Percentiles rank a stretch among this genome's conserved stretches.
Conservation (phyloP, 805 yeast species). For the Clavispora phyllophila region DNA sequence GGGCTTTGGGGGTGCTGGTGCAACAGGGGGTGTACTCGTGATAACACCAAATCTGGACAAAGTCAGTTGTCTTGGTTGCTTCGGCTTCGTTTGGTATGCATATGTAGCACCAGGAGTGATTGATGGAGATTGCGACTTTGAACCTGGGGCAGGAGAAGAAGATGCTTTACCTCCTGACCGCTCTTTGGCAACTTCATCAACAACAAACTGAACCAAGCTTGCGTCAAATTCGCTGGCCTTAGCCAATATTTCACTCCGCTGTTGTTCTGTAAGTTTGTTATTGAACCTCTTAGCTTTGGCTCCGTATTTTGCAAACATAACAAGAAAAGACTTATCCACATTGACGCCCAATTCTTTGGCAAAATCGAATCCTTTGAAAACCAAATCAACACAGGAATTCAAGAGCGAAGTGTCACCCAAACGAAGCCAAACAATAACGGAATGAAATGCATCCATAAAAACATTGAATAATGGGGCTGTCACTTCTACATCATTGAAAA, state of each 20-base stretch:
- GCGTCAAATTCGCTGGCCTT: conserved; percentile 55
- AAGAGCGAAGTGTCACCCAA: conserved; percentile 74
- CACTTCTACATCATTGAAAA: conserved; percentile 8
- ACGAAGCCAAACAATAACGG: conserved; percentile 75
- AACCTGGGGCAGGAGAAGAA: conserved; percentile 14
- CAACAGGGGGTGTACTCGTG: conserved; percentile 27
- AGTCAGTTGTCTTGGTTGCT: conserved; percentile 30
- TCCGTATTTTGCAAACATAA: conserved; percentile 58
- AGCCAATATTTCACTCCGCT: conserved; percentile 56
- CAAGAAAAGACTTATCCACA: conserved; percentile 50
- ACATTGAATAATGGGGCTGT: conserved; percentile 37
- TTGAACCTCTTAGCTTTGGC: conserved; percentile 61
- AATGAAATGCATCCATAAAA: conserved; percentile 57
- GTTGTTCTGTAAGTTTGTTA: conserved; percentile 65
- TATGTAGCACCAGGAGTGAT: conserved; percentile 10
- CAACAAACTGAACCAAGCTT: conserved; percentile 48
- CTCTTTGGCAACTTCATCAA: conserved; percentile 16
- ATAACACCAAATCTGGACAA: conserved; percentile 32
- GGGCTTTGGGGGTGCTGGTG: conserved; percentile 30
- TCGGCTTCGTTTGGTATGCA: conserved; percentile 19
- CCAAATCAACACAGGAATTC: conserved; percentile 66
- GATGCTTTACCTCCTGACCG: conserved; percentile 28
- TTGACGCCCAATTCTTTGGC: conserved; percentile 50
- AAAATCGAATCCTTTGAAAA: conserved; percentile 59
- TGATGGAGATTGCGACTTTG: background rate